Evolutionary conservation across 2,329 filamentous ascomycete genomes (phyloP).

Genomic region (Eurotiales sp.): DNA sequence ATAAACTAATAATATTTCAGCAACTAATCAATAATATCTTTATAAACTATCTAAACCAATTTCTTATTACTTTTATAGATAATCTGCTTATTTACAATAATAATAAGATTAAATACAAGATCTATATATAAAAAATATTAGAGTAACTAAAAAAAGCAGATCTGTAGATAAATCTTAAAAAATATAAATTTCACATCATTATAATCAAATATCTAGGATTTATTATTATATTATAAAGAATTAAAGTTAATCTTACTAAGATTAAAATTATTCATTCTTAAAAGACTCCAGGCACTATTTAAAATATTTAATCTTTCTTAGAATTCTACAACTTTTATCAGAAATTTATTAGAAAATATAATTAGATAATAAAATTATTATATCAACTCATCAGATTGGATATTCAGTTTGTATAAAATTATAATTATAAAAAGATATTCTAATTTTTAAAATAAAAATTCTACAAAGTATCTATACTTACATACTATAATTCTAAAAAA

Average conservation of each 20-base stretch:
- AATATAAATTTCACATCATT: constrained; percentile 1
- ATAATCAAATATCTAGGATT: constrained; percentile 4
- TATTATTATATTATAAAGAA: neutral
- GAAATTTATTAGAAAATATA: constrained; percentile 14
- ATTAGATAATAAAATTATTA: neutral
- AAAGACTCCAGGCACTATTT: neutral
- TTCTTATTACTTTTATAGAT: constrained; percentile 16
- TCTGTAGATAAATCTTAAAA: neutral
- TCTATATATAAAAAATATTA: neutral
- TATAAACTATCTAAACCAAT: constrained; percentile 13
- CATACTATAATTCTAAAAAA: neutral
- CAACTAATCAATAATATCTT: constrained; percentile 7
- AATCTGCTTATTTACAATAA: constrained; percentile 18
- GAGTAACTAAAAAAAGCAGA: neutral
- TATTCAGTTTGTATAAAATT: neutral
- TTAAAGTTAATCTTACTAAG: neutral
- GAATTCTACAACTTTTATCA: constrained; percentile 20
- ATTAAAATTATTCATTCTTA: neutral
- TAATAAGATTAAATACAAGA: neutral
- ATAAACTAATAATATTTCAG: constrained; percentile 17
- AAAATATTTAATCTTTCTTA: constrained; percentile 15
- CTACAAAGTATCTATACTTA: neutral
- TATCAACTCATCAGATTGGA: neutral
- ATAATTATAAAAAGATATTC: neutral
- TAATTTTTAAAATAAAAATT: neutral